Evolutionary conservation across 345 rosid genomes (phyloP).

Genomic region (Murraya koenigii): DNA sequence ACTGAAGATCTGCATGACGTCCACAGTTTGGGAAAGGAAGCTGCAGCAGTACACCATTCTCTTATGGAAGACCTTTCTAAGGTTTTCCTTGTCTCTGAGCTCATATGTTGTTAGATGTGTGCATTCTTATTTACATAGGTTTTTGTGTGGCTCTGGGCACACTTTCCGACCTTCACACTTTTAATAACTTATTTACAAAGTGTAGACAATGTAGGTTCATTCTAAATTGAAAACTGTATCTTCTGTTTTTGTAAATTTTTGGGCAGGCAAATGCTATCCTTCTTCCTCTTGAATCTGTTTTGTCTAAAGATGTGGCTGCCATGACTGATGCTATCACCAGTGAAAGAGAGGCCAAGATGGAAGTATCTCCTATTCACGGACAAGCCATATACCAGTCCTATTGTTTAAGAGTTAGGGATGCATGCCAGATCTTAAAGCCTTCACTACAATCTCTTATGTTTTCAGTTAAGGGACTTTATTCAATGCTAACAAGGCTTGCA

Average conservation of each 20-base stretch:
- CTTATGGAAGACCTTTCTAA: slow-evolving; percentile 79
- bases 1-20: slow-evolving; percentile 91
- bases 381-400: slow-evolving; percentile 91
- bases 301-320: slow-evolving; percentile 83
- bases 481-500: slow-evolving; percentile 71
- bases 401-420: slow-evolving; percentile 68
- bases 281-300: slow-evolving; percentile 68
- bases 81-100: slow-evolving; percentile 39
- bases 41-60: slow-evolving; percentile 62
- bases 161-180: background rate
- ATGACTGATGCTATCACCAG: slow-evolving; percentile 76
- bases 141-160: background rate
- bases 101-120: slow-evolving; percentile 10
- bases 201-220: background rate
- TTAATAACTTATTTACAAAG: slow-evolving; percentile 8
- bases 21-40: slow-evolving; percentile 83
- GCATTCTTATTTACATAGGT: background rate
- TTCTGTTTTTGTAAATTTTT: slow-evolving; percentile 13
- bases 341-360: slow-evolving; percentile 74
- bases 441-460: slow-evolving; percentile 49
- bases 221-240: slow-evolving; percentile 10
- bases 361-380: slow-evolving; percentile 83
- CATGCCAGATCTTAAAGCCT: slow-evolving; percentile 58
- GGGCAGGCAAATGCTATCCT: slow-evolving; percentile 75
- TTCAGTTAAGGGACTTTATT: slow-evolving; percentile 63